phyloP scores from a whole-genome alignment of 2,329 filamentous ascomycete genomes.

The Dactylellina sp. region DNA sequence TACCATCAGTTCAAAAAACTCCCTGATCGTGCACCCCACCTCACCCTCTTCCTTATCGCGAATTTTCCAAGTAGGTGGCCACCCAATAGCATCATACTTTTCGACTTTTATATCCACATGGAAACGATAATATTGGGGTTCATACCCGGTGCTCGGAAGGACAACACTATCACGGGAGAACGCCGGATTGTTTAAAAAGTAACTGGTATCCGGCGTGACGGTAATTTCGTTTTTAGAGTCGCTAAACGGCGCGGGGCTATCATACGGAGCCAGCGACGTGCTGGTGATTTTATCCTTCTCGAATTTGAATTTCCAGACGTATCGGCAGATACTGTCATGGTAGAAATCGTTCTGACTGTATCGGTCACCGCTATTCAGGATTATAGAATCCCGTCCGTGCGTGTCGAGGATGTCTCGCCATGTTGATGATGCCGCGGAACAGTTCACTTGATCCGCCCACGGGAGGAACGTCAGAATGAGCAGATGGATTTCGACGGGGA shows the following conservation, averaged over 20 bases:
- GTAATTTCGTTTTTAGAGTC: neutral
- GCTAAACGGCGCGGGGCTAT: too few relatives aligned
- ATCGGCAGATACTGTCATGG: neutral
- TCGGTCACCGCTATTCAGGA: slow-evolving; percentile 1
- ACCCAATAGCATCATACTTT: neutral
- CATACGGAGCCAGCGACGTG: neutral
- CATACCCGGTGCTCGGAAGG: neutral
- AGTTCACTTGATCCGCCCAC: slow-evolving; percentile 7
- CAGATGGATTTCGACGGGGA: slow-evolving; percentile 15
- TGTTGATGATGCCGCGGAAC: slow-evolving; percentile 10
- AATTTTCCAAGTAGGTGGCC: neutral
- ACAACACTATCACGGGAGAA: neutral
- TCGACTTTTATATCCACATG: neutral
- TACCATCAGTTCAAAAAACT: slow-evolving; percentile 13
- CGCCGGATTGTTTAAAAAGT: neutral
- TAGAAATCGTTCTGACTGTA: neutral
- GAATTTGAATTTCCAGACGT: slow-evolving; percentile 4
- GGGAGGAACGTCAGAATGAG: slow-evolving; percentile 17
- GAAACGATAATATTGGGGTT: neutral
- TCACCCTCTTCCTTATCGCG: neutral
- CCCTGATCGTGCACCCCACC: slow-evolving; percentile 1
- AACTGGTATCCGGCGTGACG: neutral
- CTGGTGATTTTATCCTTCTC: neutral
- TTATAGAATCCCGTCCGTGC: neutral
- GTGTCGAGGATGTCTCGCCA: slow-evolving; percentile 6